These are phyloP conservation scores for Camellia oleifera DNA, from an alignment of 179 eudicot species.

Conservation along the genomic window DNA sequence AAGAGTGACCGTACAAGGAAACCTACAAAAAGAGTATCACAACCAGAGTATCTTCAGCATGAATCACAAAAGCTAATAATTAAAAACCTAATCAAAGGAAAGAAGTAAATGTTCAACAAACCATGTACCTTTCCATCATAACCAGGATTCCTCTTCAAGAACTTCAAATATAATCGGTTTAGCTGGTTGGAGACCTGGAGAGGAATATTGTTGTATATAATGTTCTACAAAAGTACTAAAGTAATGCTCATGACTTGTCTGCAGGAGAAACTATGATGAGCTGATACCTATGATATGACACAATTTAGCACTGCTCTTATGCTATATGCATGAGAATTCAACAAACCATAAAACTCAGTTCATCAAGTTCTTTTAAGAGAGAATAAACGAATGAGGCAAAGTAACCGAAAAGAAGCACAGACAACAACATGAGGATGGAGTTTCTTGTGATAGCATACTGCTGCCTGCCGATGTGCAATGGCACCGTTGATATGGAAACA, in stretches of 20 bases:
- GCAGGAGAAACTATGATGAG: not conserved
- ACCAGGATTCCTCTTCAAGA: slow-evolving; percentile 92
- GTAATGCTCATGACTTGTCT: not conserved
- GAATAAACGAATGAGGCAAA: not conserved
- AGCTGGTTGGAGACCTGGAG: slow-evolving; percentile 88
- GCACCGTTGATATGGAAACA: not conserved
- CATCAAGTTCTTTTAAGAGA: not conserved
- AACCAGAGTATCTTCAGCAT: slow-evolving; percentile 4
- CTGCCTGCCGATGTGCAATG: not conserved
- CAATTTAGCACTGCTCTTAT: not conserved
- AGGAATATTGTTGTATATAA: not conserved
- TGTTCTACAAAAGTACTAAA: not conserved
- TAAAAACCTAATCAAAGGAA: not conserved
- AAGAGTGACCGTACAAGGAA: slow-evolving; percentile 92
- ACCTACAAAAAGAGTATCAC: slow-evolving; percentile 43
- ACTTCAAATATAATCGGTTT: slow-evolving; percentile 80
- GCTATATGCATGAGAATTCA: not conserved
- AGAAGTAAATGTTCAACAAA: not conserved
- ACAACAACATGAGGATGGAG: too few species aligned
- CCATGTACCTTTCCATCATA: slow-evolving; percentile 90
- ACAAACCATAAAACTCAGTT: not conserved
- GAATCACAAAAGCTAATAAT: not conserved
- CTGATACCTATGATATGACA: not conserved
- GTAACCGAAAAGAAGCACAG: not conserved
- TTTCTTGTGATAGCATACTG: not conserved